Conservation (phyloP, 768 basidiomycete genomes). For the Boletellus ananas region DNA sequence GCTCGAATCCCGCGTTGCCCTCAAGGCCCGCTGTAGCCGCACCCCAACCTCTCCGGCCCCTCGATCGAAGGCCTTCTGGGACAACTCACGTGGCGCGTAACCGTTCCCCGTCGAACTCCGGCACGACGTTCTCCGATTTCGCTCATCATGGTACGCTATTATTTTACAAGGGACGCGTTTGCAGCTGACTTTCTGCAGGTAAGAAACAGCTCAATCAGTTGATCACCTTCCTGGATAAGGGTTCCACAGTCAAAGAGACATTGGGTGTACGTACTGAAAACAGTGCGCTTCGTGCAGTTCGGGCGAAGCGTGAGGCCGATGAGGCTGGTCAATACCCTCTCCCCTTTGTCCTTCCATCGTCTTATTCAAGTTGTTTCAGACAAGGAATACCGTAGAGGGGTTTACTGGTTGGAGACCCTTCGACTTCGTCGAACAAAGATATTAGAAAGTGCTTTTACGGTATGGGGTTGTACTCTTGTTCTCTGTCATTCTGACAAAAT, state of each 20-base stretch:
- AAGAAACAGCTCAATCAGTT: conserved; percentile 86
- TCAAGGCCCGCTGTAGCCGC: conserved; percentile 56
- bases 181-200: conserved; percentile 38
- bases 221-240: conserved; percentile 81
- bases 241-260: conserved; percentile 58
- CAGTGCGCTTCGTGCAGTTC: conserved; percentile 68
- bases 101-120: conserved; percentile 78
- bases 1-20: conserved; percentile 44
- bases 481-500: conserved; percentile 9
- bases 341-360: background rate
- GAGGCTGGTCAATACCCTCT: conserved; percentile 66
- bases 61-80: conserved; percentile 71
- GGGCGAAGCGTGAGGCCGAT: conserved; percentile 85
- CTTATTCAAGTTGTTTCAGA: conserved; percentile 42
- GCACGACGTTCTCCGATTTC: conserved; percentile 79
- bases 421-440: conserved; percentile 79
- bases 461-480: conserved; percentile 27
- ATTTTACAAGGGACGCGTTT: background rate
- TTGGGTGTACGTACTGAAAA: conserved; percentile 56
- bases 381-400: conserved; percentile 84
- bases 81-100: conserved; percentile 52
- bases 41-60: conserved; percentile 70
- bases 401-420: conserved; percentile 91
- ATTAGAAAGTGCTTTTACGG: conserved; percentile 77
- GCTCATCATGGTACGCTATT: conserved; percentile 65